A percentile compares a stretch with the other conserved stretches of the same genome.
Conservation (phyloP, 805 yeast species). For the Yamadazyma scolyti region DNA sequence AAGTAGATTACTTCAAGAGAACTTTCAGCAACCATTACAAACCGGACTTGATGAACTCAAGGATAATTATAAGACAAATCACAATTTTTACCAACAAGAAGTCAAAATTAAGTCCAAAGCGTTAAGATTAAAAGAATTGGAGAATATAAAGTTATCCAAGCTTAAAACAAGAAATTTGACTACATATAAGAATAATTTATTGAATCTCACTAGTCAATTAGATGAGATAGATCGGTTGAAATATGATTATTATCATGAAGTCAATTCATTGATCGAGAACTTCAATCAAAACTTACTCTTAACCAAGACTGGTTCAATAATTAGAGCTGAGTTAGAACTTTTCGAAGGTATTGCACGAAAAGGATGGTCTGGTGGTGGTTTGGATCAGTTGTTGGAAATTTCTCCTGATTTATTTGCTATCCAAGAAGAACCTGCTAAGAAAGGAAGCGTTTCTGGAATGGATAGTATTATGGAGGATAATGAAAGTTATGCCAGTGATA, state of each 20-base stretch:
- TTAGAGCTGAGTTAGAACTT: conserved; percentile 77
- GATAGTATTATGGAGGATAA: conserved; percentile 6
- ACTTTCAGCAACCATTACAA: conserved; percentile 52
- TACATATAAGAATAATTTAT: conserved; percentile 63
- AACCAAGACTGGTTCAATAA: conserved; percentile 55
- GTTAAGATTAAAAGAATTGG: conserved; percentile 58
- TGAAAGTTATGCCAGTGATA: conserved; percentile 2
- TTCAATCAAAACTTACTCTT: conserved; percentile 56
- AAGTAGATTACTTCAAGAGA: conserved; percentile 50
- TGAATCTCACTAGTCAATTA: conserved; percentile 66
- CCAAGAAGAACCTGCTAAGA: conserved; percentile 22
- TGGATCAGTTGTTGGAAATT: conserved; percentile 61
- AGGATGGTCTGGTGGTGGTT: conserved; percentile 86
- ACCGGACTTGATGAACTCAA: conserved; percentile 44
- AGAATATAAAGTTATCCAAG: conserved; percentile 55
- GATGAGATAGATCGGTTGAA: conserved; percentile 77
- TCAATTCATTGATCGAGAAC: conserved; percentile 55
- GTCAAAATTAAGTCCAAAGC: conserved; percentile 49
- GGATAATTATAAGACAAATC: conserved; percentile 42
- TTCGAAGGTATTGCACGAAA: conserved; percentile 78
- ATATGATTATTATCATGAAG: conserved; percentile 67
- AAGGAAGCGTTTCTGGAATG: conserved; percentile 2
- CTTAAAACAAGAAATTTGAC: conserved; percentile 60
- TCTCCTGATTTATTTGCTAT: conserved; percentile 53
- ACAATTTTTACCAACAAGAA: conserved; percentile 49